A percentile compares a stretch with the other conserved stretches of the same genome.
phyloP scores from a whole-genome alignment of 2,329 filamentous ascomycete genomes.

The Fusarium oligoseptatum region DNA sequence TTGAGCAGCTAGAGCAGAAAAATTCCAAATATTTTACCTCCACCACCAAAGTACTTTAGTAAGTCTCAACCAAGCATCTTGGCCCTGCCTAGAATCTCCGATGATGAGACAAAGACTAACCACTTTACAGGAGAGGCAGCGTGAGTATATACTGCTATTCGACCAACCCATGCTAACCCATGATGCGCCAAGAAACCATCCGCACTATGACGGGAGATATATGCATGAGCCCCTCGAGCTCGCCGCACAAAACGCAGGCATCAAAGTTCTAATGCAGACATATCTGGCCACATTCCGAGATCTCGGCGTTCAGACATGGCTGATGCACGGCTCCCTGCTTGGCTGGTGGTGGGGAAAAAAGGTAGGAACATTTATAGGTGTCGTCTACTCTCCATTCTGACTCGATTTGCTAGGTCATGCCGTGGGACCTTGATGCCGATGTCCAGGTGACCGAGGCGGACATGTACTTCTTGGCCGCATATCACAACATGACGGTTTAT shows the following conservation, averaged over 20 bases:
- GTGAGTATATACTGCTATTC: constrained; percentile 26
- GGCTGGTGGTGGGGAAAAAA: constrained; percentile 88
- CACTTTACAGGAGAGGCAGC: constrained; percentile 33
- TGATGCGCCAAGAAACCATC: constrained; percentile 30
- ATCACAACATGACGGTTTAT: constrained; percentile 72
- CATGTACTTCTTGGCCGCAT: constrained; percentile 73
- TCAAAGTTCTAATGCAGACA: constrained; percentile 77
- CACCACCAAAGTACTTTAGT: constrained; percentile 37
- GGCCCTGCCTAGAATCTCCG: neutral
- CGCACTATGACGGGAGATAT: constrained; percentile 57
- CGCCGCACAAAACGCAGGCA: constrained; percentile 70
- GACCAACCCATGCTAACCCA: constrained; percentile 22
- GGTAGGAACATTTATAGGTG: constrained; percentile 44
- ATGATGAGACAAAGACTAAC: constrained; percentile 9
- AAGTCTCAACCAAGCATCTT: too few relatives aligned
- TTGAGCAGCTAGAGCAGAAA: constrained; percentile 30
- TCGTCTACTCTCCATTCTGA: constrained; percentile 4
- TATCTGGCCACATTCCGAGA: constrained; percentile 77
- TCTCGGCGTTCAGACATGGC: constrained; percentile 81
- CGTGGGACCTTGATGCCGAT: constrained; percentile 84
- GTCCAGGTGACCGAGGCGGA: constrained; percentile 78
- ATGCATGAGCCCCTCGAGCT: constrained; percentile 58
- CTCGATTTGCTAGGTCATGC: constrained; percentile 68
- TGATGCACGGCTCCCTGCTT: constrained; percentile 85
- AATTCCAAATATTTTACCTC: constrained; percentile 1